Percentiles rank a stretch among this genome's conserved stretches.
Evolutionary conservation across 169 alveolate species (phyloP).

Genomic region (Plasmodium vinckei): DNA sequence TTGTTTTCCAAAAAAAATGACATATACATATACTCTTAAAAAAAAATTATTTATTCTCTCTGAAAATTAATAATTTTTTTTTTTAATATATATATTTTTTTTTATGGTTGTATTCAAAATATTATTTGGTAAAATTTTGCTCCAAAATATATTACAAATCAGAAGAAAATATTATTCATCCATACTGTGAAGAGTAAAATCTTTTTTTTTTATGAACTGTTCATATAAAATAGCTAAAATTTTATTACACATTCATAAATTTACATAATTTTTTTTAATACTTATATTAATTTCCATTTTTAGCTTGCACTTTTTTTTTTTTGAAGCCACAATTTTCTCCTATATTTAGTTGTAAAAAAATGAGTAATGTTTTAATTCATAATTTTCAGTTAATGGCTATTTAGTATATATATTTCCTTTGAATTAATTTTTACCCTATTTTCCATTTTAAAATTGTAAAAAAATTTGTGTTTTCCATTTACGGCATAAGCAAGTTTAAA

Average conservation of each 20-base stretch:
- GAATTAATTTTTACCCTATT: not conserved
- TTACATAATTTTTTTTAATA: slow-evolving; percentile 27
- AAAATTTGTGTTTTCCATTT: slow-evolving; percentile 1
- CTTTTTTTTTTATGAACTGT: slow-evolving; percentile 13
- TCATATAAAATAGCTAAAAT: slow-evolving; percentile 42
- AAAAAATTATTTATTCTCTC: slow-evolving; percentile 19
- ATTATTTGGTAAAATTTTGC: not conserved
- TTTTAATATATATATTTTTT: slow-evolving; percentile 27
- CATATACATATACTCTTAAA: slow-evolving; percentile 7
- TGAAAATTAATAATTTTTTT: slow-evolving; percentile 36
- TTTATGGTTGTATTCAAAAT: slow-evolving; percentile 5
- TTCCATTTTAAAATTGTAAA: slow-evolving; percentile 5
- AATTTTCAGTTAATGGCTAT: slow-evolving; percentile 3
- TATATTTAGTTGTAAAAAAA: slow-evolving; percentile 7
- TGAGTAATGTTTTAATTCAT: no score
- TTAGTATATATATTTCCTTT: slow-evolving; percentile 5
- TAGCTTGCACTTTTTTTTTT: slow-evolving; percentile 10
- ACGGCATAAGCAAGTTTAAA: slow-evolving; percentile 1
- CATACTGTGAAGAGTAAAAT: not conserved
- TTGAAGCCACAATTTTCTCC: slow-evolving; percentile 10
- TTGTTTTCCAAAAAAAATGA: slow-evolving; percentile 47
- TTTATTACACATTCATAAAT: slow-evolving; percentile 4
- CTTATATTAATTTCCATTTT: not conserved
- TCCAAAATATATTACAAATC: slow-evolving; percentile 30
- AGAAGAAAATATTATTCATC: slow-evolving; percentile 11